Base-by-base conservation (phyloP, 2,329 filamentous ascomycete species). In the Alternaria brassicae region DNA sequence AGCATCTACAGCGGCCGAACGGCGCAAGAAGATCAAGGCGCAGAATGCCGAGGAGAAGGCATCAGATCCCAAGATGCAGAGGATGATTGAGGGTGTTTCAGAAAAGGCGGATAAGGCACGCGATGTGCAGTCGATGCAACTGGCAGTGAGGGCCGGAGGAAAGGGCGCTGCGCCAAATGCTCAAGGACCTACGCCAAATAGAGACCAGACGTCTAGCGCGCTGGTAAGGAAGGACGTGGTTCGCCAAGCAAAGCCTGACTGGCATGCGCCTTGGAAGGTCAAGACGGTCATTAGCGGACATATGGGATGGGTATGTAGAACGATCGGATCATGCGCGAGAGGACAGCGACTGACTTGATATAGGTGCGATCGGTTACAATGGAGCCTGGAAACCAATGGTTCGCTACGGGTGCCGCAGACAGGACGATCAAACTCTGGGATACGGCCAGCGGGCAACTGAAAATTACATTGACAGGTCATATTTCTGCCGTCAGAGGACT, bases 281-380 rank as follows among this genome's bases (percentile, higher is more conserved):
- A 96, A 97, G 90, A 88, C 95, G 61, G 96, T 99, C 62, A 97
- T 99, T 66, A 97, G 93, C 0, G 95, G 96, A 15, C 95, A 98
- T 77, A 80, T 99, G 69, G 95, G 52, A n/a, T 99, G 96, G 96
- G 96, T 99, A 64, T 66, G 71, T 45, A 21, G 8, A 19, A 6
- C 10, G 1, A 17, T 19, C 13, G 7, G 4, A 37, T 19, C 10
- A 7, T 27, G 5, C 12, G 13, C 32, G 30, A 45, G 2, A 36
- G 15, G 32, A 2, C 32, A 40, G 23, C 17, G 10, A 21, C 42
- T 56, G 42, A 56, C 53, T 15, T 19, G 4, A 41, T 95, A 25
- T 99, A 95, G 95, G 95, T 99, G 63, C 67, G 72, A 19, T 71
- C 67, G 27, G 51, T 76, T 71, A 92, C 94, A 1, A 92, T 98